These are phyloP conservation scores for Samsoniella hepiali DNA, from an alignment of 2,329 filamentous ascomycete species.

Conservation along the genomic window DNA sequence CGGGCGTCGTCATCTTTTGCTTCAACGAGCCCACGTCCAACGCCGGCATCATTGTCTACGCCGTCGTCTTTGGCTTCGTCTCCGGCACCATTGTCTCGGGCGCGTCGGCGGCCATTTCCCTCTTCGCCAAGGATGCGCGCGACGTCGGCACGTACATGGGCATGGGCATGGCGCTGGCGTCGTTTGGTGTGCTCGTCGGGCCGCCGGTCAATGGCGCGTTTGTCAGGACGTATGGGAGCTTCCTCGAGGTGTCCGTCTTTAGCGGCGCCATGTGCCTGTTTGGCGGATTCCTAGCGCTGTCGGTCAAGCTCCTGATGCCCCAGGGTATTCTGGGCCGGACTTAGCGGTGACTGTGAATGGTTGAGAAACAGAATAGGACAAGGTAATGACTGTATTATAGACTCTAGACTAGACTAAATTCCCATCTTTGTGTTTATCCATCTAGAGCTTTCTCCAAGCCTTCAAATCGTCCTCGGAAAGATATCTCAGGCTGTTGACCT, in stretches of 20 bases:
- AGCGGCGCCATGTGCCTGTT: constrained; percentile 24
- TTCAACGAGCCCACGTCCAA: constrained; percentile 18
- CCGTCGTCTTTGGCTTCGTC: constrained; percentile 32
- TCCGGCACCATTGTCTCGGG: constrained; percentile 40
- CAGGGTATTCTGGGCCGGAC: constrained; percentile 23
- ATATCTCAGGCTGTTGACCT: constrained; percentile 74
- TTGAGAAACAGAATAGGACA: not conserved
- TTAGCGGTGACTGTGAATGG: not conserved
- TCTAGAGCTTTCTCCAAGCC: constrained; percentile 47
- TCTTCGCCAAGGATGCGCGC: constrained; percentile 50
- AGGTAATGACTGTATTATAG: not conserved
- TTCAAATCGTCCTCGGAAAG: constrained; percentile 63
- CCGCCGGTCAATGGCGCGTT: constrained; percentile 33
- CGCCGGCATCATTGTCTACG: constrained; percentile 31
- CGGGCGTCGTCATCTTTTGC: constrained; percentile 15
- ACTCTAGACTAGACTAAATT: not conserved
- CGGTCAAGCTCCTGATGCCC: constrained; percentile 22
- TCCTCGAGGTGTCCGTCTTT: constrained; percentile 25
- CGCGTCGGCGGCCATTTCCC: constrained; percentile 47
- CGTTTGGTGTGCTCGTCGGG: constrained; percentile 44
- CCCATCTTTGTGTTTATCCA: not conserved
- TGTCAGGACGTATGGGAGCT: constrained; percentile 36
- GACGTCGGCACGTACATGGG: constrained; percentile 56
- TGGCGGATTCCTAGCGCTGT: constrained; percentile 18
- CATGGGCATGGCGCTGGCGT: constrained; percentile 43